These are phyloP conservation scores for Globisporangium emineosum DNA, from an alignment of 352 stramenopile genomes.

Conservation along the genomic window DNA sequence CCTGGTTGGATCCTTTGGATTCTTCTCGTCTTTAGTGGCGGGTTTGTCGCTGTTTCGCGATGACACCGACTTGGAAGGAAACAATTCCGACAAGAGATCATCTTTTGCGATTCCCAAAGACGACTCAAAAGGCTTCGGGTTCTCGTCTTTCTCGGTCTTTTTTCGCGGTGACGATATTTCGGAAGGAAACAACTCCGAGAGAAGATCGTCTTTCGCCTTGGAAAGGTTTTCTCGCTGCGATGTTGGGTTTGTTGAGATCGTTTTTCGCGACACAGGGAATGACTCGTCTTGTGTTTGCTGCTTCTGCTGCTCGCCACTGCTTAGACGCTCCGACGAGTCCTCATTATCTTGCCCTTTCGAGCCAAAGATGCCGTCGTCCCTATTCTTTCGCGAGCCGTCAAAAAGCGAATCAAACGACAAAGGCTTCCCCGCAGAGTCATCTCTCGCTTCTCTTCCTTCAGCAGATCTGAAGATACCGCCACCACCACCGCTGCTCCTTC, in stretches of 20 bases:
- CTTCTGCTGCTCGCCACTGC: not conserved
- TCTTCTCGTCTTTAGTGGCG: not conserved
- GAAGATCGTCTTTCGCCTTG: conserved; percentile 36
- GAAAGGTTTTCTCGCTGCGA: conserved; percentile 3
- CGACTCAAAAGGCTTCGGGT: not conserved
- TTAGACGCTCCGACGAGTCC: not conserved
- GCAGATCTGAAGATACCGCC: not conserved
- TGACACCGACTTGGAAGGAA: not conserved
- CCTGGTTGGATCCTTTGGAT: conserved; percentile 3
- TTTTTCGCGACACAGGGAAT: conserved; percentile 1
- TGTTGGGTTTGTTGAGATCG: not conserved
- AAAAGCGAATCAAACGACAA: conserved; percentile 30
- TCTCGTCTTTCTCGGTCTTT: not conserved
- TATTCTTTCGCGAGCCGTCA: conserved; percentile 5
- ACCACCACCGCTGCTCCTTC: not conserved
- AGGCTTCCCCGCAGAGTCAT: not conserved
- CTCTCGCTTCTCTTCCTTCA: not conserved
- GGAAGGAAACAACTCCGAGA: conserved; percentile 33
- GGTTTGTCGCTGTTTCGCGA: not conserved
- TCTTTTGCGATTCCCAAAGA: conserved; percentile 6
- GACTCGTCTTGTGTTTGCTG: not conserved
- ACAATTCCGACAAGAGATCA: conserved; percentile 15
- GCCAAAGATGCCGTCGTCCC: not conserved
- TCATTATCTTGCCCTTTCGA: not conserved
- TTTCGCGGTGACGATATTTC: conserved; percentile 7